Conservation (phyloP, 805 yeast species). For the Kazachstania africana region DNA sequence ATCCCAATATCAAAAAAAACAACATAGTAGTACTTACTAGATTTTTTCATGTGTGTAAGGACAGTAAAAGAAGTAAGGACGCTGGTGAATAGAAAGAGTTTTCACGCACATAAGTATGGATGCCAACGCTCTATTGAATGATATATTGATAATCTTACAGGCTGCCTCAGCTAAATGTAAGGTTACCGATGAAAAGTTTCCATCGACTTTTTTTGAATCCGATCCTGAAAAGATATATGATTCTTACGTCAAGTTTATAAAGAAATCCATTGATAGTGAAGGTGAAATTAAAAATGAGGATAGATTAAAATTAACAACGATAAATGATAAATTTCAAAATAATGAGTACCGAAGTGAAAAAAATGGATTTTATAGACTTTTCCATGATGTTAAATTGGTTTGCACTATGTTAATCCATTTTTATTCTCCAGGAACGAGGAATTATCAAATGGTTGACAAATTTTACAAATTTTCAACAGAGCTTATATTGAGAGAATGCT, state of each 20-base stretch:
- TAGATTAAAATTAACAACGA: slow-evolving; percentile 26
- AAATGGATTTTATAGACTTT: slow-evolving; percentile 41
- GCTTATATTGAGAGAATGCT: slow-evolving; percentile 49
- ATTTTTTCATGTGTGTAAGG: too few species aligned
- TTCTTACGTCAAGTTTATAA: slow-evolving; percentile 31
- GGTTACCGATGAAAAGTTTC: slow-evolving; percentile 29
- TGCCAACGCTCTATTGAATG: slow-evolving; percentile 4
- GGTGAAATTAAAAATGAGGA: slow-evolving; percentile 16
- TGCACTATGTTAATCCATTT: slow-evolving; percentile 37
- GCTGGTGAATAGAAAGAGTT: too few species aligned
- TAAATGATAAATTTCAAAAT: slow-evolving; percentile 31
- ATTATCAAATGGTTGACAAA: slow-evolving; percentile 44
- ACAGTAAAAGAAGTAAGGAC: too few species aligned
- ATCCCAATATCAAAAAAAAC: too few species aligned
- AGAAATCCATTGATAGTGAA: slow-evolving; percentile 13
- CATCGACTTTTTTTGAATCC: slow-evolving; percentile 35
- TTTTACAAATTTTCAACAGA: slow-evolving; percentile 55
- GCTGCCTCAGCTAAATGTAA: slow-evolving; percentile 25
- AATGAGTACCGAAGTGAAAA: slow-evolving; percentile 28
- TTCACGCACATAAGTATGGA: too few species aligned
- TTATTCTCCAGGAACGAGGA: slow-evolving; percentile 36
- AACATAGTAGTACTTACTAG: too few species aligned
- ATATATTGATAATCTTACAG: slow-evolving; percentile 15
- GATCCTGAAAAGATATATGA: slow-evolving; percentile 33
- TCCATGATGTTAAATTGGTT: slow-evolving; percentile 55